A percentile compares a stretch with the other conserved stretches of the same genome.
These are phyloP conservation scores for Sporobolomyces phaffii DNA, from an alignment of 768 basidiomycete genomes.

Conservation along the genomic window DNA sequence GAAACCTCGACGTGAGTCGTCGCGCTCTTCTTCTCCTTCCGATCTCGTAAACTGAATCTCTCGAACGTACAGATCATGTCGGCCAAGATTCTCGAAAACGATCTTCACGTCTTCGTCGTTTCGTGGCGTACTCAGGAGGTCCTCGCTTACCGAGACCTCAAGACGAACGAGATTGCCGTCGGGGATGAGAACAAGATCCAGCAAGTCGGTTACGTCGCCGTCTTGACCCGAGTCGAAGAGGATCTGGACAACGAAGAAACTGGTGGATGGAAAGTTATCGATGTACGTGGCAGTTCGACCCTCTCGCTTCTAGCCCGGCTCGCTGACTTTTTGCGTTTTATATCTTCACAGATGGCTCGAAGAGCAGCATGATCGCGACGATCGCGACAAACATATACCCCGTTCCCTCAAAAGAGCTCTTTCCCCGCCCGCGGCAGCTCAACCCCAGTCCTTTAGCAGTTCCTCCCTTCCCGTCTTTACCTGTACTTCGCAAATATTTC, in stretches of 20 bases:
- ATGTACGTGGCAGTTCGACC: constrained; percentile 53
- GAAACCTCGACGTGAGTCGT: constrained; percentile 80
- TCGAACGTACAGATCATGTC: constrained; percentile 58
- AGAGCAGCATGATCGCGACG: constrained; percentile 17
- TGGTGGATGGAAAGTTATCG: constrained; percentile 95
- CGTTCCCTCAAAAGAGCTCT: constrained; percentile 1
- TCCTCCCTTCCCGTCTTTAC: too few relatives aligned
- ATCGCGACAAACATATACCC: neutral
- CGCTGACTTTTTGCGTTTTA: neutral
- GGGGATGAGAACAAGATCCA: constrained; percentile 87
- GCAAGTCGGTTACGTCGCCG: constrained; percentile 87
- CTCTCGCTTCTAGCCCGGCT: neutral
- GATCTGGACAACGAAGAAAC: constrained; percentile 88
- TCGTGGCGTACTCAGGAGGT: constrained; percentile 92
- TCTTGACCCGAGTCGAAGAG: constrained; percentile 77
- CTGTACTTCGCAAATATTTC: too few relatives aligned
- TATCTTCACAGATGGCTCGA: constrained; percentile 28
- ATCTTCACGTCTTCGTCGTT: constrained; percentile 80
- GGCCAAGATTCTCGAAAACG: constrained; percentile 83
- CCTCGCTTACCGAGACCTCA: constrained; percentile 79
- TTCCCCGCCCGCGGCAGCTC: neutral
- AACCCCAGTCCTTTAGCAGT: neutral
- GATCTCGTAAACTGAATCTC: neutral
- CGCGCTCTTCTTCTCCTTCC: constrained; percentile 9
- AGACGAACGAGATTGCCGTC: constrained; percentile 75